A percentile compares a stretch with the other conserved stretches of the same genome.
These are phyloP conservation scores for Trichoderma guizhouense DNA, from an alignment of 2,329 filamentous ascomycete species.

Conservation along the genomic window DNA sequence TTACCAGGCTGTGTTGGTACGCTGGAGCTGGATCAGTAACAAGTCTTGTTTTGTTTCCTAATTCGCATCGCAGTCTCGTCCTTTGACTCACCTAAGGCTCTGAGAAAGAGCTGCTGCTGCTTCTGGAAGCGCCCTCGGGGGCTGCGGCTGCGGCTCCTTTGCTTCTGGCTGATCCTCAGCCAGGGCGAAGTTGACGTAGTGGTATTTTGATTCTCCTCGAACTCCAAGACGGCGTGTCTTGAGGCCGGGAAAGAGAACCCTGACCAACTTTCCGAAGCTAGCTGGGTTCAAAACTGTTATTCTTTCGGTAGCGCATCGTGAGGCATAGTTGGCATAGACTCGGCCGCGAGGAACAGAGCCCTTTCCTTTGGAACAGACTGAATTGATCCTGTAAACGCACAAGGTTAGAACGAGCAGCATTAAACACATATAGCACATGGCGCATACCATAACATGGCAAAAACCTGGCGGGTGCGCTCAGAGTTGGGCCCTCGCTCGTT, in stretches of 20 bases:
- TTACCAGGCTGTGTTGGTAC: slow-evolving; percentile 28
- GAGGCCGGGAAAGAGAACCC: slow-evolving; percentile 92
- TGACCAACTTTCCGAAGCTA: slow-evolving; percentile 94
- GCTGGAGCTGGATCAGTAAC: slow-evolving; percentile 22
- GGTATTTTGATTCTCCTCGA: slow-evolving; percentile 95
- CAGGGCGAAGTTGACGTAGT: slow-evolving; percentile 72
- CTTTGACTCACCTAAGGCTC: slow-evolving; percentile 45
- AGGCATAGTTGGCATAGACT: slow-evolving; percentile 94
- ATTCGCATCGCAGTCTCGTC: not conserved
- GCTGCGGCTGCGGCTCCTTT: slow-evolving; percentile 43
- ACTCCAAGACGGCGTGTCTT: slow-evolving; percentile 90
- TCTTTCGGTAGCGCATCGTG: slow-evolving; percentile 84
- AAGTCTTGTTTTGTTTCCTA: not conserved
- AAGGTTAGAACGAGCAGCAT: not conserved
- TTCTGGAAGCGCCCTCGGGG: slow-evolving; percentile 50
- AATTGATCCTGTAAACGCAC: slow-evolving; percentile 62
- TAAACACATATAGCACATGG: not conserved
- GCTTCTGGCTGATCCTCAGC: slow-evolving; percentile 54
- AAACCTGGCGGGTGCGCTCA: slow-evolving; percentile 79
- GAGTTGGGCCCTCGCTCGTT: slow-evolving; percentile 78
- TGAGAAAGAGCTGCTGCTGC: slow-evolving; percentile 42
- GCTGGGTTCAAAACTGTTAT: slow-evolving; percentile 95
- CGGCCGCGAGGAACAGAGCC: slow-evolving; percentile 87
- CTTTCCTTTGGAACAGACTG: slow-evolving; percentile 69
- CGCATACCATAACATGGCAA: slow-evolving; percentile 81